Evolutionary conservation across 306 rosid genomes (phyloP).

Genomic region (Parietaria judaica): DNA sequence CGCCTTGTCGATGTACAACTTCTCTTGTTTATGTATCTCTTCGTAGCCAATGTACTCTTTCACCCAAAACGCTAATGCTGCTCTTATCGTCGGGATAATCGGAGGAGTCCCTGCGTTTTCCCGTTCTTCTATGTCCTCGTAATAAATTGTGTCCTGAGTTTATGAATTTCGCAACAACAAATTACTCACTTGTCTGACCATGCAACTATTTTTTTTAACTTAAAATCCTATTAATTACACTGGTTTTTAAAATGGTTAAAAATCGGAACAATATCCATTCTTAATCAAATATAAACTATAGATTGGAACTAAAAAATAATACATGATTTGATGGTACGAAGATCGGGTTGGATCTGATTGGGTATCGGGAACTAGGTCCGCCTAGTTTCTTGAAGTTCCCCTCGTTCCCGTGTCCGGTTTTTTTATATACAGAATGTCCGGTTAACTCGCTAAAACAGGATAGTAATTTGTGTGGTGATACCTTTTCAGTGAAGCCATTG

Average conservation of each 20-base stretch:
- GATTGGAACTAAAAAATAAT: no score
- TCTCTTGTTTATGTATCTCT: conserved; percentile 58
- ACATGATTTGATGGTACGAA: no score
- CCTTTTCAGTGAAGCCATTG: conserved; percentile 64
- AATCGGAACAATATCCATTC: no score
- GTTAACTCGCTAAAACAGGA: no score
- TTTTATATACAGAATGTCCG: neutral
- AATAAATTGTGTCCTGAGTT: conserved; percentile 64
- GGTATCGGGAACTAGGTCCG: no score
- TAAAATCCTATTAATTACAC: no score
- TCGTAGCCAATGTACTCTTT: conserved; percentile 55
- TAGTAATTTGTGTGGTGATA: no score
- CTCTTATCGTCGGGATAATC: conserved; percentile 66
- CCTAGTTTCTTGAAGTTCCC: no score
- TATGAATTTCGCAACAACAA: neutral
- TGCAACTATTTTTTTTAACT: no score
- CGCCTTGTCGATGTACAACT: conserved; percentile 36
- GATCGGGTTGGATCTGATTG: no score
- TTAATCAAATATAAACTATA: no score
- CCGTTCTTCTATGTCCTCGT: conserved; percentile 65
- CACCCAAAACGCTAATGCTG: conserved; percentile 85
- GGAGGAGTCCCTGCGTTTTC: conserved; percentile 90
- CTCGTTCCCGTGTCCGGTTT: neutral
- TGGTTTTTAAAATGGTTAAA: no score
- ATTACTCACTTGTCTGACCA: neutral